Evolutionary conservation across 495 filamentous ascomycete species (phyloP).

Genomic region (Collariella sp.): DNA sequence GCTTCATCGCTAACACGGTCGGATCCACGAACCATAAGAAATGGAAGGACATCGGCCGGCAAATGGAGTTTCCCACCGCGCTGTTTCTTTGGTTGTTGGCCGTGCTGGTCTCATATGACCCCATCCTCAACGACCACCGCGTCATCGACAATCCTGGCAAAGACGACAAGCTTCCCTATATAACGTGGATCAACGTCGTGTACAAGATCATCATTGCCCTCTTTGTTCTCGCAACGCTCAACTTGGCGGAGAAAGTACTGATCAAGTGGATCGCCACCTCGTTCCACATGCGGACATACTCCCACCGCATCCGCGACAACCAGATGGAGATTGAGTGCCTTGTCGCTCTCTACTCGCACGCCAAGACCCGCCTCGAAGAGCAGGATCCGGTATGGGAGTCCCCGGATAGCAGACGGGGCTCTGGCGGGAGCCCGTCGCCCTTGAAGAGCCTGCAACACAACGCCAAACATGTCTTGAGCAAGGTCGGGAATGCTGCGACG

Average conservation of each 20-base stretch:
- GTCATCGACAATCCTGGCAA: slow-evolving; percentile 27
- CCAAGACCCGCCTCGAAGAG: slow-evolving; percentile 61
- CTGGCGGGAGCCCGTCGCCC: slow-evolving; percentile 62
- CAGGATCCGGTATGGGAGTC: slow-evolving; percentile 55
- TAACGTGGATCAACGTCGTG: slow-evolving; percentile 64
- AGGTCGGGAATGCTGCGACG: slow-evolving; percentile 78
- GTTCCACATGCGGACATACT: slow-evolving; percentile 87
- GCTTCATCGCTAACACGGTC: slow-evolving; percentile 61
- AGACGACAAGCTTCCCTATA: slow-evolving; percentile 42
- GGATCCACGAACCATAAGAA: slow-evolving; percentile 82
- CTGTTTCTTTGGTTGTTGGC: slow-evolving; percentile 91
- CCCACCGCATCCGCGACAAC: slow-evolving; percentile 85
- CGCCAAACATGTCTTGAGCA: slow-evolving; percentile 63
- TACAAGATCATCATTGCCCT: slow-evolving; percentile 82
- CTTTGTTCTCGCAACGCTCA: slow-evolving; percentile 71
- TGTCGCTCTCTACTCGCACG: slow-evolving; percentile 68
- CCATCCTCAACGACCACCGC: slow-evolving; percentile 70
- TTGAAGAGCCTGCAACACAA: slow-evolving; percentile 58
- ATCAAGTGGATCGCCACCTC: slow-evolving; percentile 91
- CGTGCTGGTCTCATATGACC: slow-evolving; percentile 62
- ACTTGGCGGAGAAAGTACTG: slow-evolving; percentile 86
- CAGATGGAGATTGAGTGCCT: slow-evolving; percentile 50
- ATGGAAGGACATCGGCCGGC: slow-evolving; percentile 82
- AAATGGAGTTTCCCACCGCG: slow-evolving; percentile 77
- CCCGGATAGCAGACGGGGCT: slow-evolving; percentile 18